A percentile compares a stretch with the other conserved stretches of the same genome.
Conservation (phyloP, 352 stramenopile genomes). For the Globisporangium orthogonon region DNA sequence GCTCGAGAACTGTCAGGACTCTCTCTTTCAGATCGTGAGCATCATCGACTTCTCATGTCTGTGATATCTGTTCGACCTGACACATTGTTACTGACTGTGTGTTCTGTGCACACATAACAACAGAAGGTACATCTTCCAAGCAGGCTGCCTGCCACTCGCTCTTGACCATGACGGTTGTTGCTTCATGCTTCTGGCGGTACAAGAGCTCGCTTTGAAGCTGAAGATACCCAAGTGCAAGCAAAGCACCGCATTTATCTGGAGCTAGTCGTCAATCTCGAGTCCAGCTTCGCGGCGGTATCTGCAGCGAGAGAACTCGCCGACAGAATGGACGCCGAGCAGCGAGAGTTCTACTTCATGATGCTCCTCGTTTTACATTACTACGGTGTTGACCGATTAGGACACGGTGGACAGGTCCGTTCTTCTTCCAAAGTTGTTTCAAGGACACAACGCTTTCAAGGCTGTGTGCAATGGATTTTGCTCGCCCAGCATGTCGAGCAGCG, state of each 20-base stretch:
- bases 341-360: constrained; percentile 94
- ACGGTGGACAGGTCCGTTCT: constrained; percentile 54
- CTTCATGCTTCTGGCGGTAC: constrained; percentile 39
- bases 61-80: constrained; percentile 7
- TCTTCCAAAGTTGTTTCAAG: neutral
- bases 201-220: neutral
- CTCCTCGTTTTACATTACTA: constrained; percentile 92
- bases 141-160: constrained; percentile 39
- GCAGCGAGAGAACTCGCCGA: neutral
- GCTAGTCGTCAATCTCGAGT: constrained; percentile 37
- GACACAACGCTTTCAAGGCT: neutral
- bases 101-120: constrained; percentile 10
- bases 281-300: neutral
- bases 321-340: constrained; percentile 62
- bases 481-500: constrained; percentile 38
- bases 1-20: constrained; percentile 43
- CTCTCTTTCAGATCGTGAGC: constrained; percentile 75
- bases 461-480: neutral
- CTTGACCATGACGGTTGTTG: constrained; percentile 42
- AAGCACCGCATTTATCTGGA: constrained; percentile 9
- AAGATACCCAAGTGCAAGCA: neutral
- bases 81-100: neutral
- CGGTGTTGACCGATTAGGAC: constrained; percentile 94
- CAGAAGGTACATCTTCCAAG: constrained; percentile 51
- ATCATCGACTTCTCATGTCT: constrained; percentile 73